Evolutionary conservation across 106 monocot genomes (phyloP).

Genomic region (Dioscorea alata): DNA sequence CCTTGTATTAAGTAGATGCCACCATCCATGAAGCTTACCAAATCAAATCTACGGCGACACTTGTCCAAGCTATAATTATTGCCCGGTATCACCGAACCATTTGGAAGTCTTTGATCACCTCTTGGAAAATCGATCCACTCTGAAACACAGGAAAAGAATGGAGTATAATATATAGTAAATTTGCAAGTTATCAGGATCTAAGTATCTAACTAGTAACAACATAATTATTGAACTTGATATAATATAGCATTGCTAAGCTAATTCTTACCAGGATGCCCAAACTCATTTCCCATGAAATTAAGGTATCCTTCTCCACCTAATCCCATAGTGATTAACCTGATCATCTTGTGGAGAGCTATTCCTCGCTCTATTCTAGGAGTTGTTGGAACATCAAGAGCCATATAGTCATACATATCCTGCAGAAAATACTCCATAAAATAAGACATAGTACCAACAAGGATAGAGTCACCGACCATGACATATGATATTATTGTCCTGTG

Average conservation of each 20-base stretch:
- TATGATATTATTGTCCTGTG: neutral
- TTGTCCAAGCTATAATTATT: slow-evolving; percentile 91
- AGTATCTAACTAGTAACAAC: too few species aligned
- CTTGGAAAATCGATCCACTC: slow-evolving; percentile 99
- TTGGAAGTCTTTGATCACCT: slow-evolving; percentile 64
- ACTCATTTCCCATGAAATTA: slow-evolving; percentile 99
- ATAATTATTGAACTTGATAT: too few species aligned
- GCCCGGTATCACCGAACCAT: slow-evolving; percentile 60
- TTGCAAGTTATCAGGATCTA: too few species aligned
- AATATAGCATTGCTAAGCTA: neutral
- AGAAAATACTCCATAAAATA: neutral
- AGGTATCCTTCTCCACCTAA: slow-evolving; percentile 98
- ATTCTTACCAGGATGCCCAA: slow-evolving; percentile 88
- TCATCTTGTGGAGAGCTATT: slow-evolving; percentile 98
- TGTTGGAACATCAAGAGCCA: slow-evolving; percentile 83
- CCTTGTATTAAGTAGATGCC: neutral
- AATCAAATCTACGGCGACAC: slow-evolving; percentile 92
- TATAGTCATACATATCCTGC: slow-evolving; percentile 95
- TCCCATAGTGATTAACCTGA: slow-evolving; percentile 89
- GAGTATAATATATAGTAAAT: too few species aligned
- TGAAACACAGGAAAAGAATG: slow-evolving; percentile 12
- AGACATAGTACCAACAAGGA: neutral
- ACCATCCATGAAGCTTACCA: slow-evolving; percentile 33
- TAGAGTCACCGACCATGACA: neutral
- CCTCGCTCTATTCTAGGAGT: slow-evolving; percentile 93